Evolutionary conservation across 192 early-diverging fungal species (phyloP).

Genomic region (Podila clonocystis): DNA sequence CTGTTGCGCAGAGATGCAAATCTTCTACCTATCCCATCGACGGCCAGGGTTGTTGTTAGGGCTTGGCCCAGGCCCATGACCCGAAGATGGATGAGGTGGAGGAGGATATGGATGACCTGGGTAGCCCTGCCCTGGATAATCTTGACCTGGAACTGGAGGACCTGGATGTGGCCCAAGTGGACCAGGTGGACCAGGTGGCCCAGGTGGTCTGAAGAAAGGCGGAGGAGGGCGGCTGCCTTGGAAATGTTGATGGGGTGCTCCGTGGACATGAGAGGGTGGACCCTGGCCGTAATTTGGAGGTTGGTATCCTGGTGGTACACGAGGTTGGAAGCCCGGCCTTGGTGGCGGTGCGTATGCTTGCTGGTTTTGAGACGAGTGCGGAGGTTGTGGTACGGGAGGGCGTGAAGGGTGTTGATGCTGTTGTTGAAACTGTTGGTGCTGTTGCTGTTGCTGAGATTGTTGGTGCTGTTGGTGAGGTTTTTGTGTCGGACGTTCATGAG

Average conservation of each 20-base stretch:
- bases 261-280: background rate
- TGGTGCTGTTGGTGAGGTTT: no score
- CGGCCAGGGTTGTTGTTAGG: background rate
- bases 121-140: background rate
- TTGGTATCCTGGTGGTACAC: slow-evolving; percentile 4
- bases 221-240: background rate
- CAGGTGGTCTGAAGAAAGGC: background rate
- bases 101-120: slow-evolving; percentile 3
- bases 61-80: background rate
- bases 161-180: background rate
- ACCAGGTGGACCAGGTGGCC: slow-evolving; percentile 7
- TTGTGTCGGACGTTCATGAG: background rate
- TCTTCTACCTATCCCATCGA: background rate
- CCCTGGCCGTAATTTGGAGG: background rate
- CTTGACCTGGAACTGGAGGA: background rate
- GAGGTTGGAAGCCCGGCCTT: background rate
- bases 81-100: slow-evolving; percentile 7
- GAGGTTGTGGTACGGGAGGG: background rate
- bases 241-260: background rate
- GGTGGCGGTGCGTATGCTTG: slow-evolving; percentile 4
- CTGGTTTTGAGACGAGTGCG: background rate
- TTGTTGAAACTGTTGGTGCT: background rate
- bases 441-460: background rate
- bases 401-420: background rate
- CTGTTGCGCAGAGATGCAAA: background rate